Base-by-base conservation (phyloP, 169 alveolate genomes). In the Nephromyces sp. region DNA sequence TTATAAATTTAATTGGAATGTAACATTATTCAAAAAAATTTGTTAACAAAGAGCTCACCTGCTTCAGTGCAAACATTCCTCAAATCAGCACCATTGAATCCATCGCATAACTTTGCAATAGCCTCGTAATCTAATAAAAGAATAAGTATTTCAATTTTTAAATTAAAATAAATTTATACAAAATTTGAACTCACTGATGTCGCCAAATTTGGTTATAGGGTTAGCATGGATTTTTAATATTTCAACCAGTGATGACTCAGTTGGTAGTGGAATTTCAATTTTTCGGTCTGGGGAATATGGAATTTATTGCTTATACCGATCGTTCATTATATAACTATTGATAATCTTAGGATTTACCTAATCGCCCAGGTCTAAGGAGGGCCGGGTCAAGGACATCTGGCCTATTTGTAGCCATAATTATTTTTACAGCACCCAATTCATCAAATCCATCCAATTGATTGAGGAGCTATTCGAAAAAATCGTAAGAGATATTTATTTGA, bases 311-410 rank as follows among this genome's bases (percentile, higher is more conserved):
- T 43, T 15, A 15, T 43, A n/a, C 57, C n/a, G 57, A n/a, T 43
- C n/a, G 24, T n/a, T 43, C 15, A 15, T 43, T 15, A 15, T 43
- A 43, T 43, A 15, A 43, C 57, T 15, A 15, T n/a, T 43, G 57
- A 43, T 15, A 43, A 43, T 43, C n/a, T n/a, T n/a, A 29, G 22
- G 1, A 21, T 72, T 0, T 25, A 86, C 96, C 99, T 32, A 97
- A 85, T 81, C 99, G 86, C 29, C 99, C 99, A 22, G 99, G 99
- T 79, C 99, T 92, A 77, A 97, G 74, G 25, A 97, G 87, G 1
- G 99, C 99, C 25, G 99, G 99, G 83, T 97, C 99, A 65, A 97
- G 86, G 8, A 97, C 98, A 86, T 97, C 99, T 52, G 99, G 99
- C 75, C 99, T 88, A 74, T 97, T 97, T 15, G 99, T 95, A 61